Percentiles rank a stretch among this genome's conserved stretches.
phyloP scores from a whole-genome alignment of 108 stramenopile genomes.

The Skeletonema marinoi region DNA sequence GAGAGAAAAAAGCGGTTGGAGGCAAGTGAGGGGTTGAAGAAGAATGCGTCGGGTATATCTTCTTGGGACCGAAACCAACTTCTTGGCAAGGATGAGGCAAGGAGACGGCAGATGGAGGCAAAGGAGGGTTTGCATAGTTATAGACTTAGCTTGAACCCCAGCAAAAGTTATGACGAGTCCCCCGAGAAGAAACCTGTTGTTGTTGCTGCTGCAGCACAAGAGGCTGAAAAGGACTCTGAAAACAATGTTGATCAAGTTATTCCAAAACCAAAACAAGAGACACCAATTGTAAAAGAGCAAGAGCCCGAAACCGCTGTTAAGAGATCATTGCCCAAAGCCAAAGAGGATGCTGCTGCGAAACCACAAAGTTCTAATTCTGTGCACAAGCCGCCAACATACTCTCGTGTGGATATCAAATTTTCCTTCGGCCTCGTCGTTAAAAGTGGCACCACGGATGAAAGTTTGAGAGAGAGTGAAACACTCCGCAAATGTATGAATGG shows the following conservation, averaged over 20 bases:
- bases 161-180: constrained; percentile 6
- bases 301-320: neutral
- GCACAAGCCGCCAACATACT: constrained; percentile 28
- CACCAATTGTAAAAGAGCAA: neutral
- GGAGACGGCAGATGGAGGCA: neutral
- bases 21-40: constrained; percentile 18
- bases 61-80: neutral
- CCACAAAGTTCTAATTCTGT: neutral
- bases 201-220: neutral
- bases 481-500: constrained; percentile 45
- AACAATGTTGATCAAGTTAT: neutral
- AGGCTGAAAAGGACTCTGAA: neutral
- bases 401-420: constrained; percentile 48
- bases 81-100: neutral
- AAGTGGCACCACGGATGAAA: constrained; percentile 23
- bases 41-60: neutral
- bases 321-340: neutral
- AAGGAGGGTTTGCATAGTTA: constrained; percentile 28
- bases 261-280: neutral
- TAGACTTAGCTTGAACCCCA: constrained; percentile 2
- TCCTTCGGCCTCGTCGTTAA: constrained; percentile 49
- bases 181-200: neutral
- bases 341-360: neutral
- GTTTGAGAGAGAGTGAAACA: constrained; percentile 44
- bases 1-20: constrained; percentile 35